Evolutionary conservation across 345 rosid species (phyloP).

Genomic region (Pelargonium nanum): DNA sequence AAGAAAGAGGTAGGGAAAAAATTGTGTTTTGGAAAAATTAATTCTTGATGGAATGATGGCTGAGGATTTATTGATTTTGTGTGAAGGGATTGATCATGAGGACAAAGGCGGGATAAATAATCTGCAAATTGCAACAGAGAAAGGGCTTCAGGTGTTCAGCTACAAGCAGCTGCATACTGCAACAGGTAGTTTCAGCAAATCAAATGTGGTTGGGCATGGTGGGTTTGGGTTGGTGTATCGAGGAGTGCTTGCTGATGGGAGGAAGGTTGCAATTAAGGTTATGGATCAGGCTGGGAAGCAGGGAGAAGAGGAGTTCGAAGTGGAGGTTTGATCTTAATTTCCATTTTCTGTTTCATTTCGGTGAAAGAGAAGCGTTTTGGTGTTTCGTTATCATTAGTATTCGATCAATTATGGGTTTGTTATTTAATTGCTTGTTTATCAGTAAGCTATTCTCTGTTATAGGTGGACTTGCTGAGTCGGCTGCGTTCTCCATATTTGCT

Average conservation of each 20-base stretch:
- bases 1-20: not conserved
- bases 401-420: not conserved
- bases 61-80: not conserved
- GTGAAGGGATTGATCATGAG: slow-evolving; percentile 39
- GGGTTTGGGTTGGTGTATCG: slow-evolving; percentile 68
- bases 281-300: slow-evolving; percentile 88
- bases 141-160: slow-evolving; percentile 57
- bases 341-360: not conserved
- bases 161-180: slow-evolving; percentile 85
- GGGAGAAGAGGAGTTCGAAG: slow-evolving; percentile 83
- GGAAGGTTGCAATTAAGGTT: slow-evolving; percentile 65
- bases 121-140: slow-evolving; percentile 30
- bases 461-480: slow-evolving; percentile 81
- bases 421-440: not conserved
- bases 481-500: slow-evolving; percentile 60
- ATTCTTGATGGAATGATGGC: not conserved
- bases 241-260: slow-evolving; percentile 56
- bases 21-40: not conserved
- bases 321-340: slow-evolving; percentile 46
- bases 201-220: slow-evolving; percentile 85
- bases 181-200: slow-evolving; percentile 79
- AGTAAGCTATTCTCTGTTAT: not conserved
- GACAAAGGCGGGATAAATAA: slow-evolving; percentile 32
- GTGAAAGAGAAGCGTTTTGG: not conserved
- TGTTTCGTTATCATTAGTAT: not conserved